phyloP scores from a whole-genome alignment of 106 monocot genomes.

The Apostasia ramifera region DNA sequence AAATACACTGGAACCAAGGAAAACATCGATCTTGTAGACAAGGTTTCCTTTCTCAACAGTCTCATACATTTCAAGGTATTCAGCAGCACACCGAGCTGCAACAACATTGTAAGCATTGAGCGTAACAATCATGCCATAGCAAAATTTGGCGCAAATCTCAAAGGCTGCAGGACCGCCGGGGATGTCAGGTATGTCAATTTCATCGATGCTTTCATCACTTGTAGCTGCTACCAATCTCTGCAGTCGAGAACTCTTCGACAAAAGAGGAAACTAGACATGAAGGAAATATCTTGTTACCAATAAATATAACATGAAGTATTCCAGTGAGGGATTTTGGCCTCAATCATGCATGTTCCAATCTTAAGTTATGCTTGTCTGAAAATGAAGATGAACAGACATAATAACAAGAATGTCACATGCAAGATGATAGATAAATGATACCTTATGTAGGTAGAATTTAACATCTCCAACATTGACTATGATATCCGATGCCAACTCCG shows the following conservation, averaged over 20 bases:
- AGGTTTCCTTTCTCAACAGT: conserved; percentile 60
- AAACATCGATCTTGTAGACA: conserved; percentile 61
- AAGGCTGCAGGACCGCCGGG: conserved; percentile 80
- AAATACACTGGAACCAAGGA: conserved; percentile 51
- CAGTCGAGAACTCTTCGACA: conserved; percentile 59
- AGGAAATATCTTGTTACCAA: background rate
- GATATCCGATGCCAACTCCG: conserved; percentile 70
- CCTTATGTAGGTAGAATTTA: conserved; percentile 90
- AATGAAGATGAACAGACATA: background rate
- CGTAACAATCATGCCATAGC: conserved; percentile 74
- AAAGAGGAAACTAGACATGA: conserved; percentile 58
- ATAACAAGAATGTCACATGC: background rate
- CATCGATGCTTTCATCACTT: conserved; percentile 32
- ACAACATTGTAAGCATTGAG: conserved; percentile 64
- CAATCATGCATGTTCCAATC: too few species aligned
- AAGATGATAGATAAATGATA: conserved; percentile 11
- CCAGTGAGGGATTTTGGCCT: too few species aligned
- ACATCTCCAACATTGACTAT: conserved; percentile 53
- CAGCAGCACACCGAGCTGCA: conserved; percentile 54
- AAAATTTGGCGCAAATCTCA: conserved; percentile 89
- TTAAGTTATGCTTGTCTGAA: background rate
- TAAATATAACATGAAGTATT: too few species aligned
- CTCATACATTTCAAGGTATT: conserved; percentile 66
- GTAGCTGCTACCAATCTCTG: conserved; percentile 35
- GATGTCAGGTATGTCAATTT: conserved; percentile 57